Evolutionary conservation across 2,329 filamentous ascomycete species (phyloP).

Genomic region (Dendrostoma leiphaemia): DNA sequence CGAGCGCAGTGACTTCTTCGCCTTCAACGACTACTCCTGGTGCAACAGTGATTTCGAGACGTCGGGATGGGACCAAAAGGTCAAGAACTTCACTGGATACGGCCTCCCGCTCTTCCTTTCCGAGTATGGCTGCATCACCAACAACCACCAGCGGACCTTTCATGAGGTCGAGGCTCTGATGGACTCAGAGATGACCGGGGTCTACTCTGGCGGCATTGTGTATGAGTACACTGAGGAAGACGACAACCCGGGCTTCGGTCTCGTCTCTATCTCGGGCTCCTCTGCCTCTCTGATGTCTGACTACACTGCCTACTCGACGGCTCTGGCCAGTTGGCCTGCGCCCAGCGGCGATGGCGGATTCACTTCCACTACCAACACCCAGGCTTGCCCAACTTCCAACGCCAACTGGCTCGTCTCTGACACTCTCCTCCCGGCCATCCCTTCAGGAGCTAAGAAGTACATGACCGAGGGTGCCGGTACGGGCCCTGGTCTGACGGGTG

Average conservation of each 20-base stretch:
- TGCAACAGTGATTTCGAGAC: slow-evolving; percentile 68
- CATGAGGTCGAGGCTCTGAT: slow-evolving; percentile 79
- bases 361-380: slow-evolving; percentile 43
- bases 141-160: slow-evolving; percentile 79
- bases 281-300: slow-evolving; percentile 58
- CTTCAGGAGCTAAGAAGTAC: slow-evolving; percentile 48
- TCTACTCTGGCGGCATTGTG: slow-evolving; percentile 94
- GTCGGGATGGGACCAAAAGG: slow-evolving; percentile 85
- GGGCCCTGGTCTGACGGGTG: slow-evolving; percentile 51
- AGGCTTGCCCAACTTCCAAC: slow-evolving; percentile 49
- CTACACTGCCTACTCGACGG: slow-evolving; percentile 54
- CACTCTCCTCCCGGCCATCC: slow-evolving; percentile 50
- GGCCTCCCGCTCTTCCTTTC: slow-evolving; percentile 91
- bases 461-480: slow-evolving; percentile 52
- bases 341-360: slow-evolving; percentile 52
- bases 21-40: slow-evolving; percentile 82
- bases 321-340: slow-evolving; percentile 46
- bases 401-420: slow-evolving; percentile 50
- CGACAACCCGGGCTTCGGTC: slow-evolving; percentile 66
- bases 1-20: slow-evolving; percentile 83
- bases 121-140: slow-evolving; percentile 87
- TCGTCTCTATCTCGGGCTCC: slow-evolving; percentile 63
- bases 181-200: slow-evolving; percentile 74
- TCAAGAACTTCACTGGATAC: slow-evolving; percentile 82
- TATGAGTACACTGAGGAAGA: slow-evolving; percentile 89